These are phyloP conservation scores for Thalassiosira mediterranea DNA, from an alignment of 352 stramenopile species.

Conservation along the genomic window DNA sequence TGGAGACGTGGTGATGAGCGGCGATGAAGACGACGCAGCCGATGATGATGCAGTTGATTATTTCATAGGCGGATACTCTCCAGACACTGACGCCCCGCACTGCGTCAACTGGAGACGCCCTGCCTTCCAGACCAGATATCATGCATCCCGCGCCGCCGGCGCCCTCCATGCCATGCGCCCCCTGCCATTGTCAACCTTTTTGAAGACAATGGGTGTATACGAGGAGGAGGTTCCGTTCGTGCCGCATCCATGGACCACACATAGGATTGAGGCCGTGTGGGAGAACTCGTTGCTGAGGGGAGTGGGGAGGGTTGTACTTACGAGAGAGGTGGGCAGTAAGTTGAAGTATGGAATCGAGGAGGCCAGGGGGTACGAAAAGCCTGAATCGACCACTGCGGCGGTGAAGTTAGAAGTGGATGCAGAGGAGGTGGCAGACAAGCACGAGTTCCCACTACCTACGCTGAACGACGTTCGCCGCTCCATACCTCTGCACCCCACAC, in stretches of 20 bases:
- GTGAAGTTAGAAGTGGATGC: slow-evolving; percentile 24
- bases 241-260: slow-evolving; percentile 73
- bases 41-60: slow-evolving; percentile 26
- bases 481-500: slow-evolving; percentile 61
- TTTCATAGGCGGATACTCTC: slow-evolving; percentile 60
- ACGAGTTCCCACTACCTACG: slow-evolving; percentile 60
- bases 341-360: slow-evolving; percentile 37
- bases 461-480: slow-evolving; percentile 41
- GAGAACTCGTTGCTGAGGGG: slow-evolving; percentile 38
- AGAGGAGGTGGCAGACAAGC: slow-evolving; percentile 27
- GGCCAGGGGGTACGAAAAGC: slow-evolving; percentile 29
- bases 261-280: slow-evolving; percentile 63
- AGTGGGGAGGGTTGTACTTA: slow-evolving; percentile 44
- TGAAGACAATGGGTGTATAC: slow-evolving; percentile 58
- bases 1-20: slow-evolving; percentile 44
- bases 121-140: slow-evolving; percentile 65
- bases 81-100: slow-evolving; percentile 55
- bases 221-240: slow-evolving; percentile 72
- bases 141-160: slow-evolving; percentile 59
- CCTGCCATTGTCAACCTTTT: slow-evolving; percentile 53
- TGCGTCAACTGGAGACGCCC: slow-evolving; percentile 45
- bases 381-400: slow-evolving; percentile 16
- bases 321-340: slow-evolving; percentile 27
- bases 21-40: slow-evolving; percentile 17
- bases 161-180: slow-evolving; percentile 67